phyloP scores from a whole-genome alignment of 2,329 filamentous ascomycete genomes.

The Diaporthe sp. region DNA sequence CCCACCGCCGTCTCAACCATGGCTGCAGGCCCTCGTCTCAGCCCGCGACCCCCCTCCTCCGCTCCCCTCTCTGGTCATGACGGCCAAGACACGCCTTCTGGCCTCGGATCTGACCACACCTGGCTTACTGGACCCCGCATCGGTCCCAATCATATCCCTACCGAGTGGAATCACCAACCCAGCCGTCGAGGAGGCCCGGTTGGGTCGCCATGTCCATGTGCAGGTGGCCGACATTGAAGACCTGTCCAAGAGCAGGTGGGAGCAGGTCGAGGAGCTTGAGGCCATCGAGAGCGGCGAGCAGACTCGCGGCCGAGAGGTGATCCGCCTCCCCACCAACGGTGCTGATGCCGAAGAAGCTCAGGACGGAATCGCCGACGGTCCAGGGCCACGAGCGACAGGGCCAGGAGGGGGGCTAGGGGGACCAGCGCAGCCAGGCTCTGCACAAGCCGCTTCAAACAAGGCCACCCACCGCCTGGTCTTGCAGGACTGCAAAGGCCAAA shows the following conservation, averaged over 20 bases:
- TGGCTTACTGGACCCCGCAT: constrained; percentile 56
- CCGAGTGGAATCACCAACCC: constrained; percentile 68
- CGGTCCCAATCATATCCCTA: constrained; percentile 56
- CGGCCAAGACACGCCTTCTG: constrained; percentile 83
- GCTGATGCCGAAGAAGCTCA: constrained; percentile 62
- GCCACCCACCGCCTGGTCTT: constrained; percentile 84
- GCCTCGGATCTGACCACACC: constrained; percentile 79
- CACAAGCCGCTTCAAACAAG: constrained; percentile 45
- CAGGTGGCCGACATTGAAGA: constrained; percentile 92
- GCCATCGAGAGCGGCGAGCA: constrained; percentile 77
- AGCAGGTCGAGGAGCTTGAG: constrained; percentile 86
- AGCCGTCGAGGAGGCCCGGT: constrained; percentile 61
- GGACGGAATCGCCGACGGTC: constrained; percentile 44
- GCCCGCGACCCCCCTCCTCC: constrained; percentile 68
- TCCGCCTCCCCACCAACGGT: constrained; percentile 67
- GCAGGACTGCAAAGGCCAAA: constrained; percentile 80
- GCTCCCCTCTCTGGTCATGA: constrained; percentile 78
- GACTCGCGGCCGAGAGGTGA: constrained; percentile 81
- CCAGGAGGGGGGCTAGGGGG: background rate
- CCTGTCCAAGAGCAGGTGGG: constrained; percentile 82
- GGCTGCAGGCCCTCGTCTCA: constrained; percentile 72
- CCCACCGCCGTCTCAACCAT: constrained; percentile 63
- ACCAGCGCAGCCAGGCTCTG: background rate
- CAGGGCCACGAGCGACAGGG: constrained; percentile 38
- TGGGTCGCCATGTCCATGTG: constrained; percentile 74